phyloP scores from a whole-genome alignment of 2,329 filamentous ascomycete species.

The Xylariales sp. region DNA sequence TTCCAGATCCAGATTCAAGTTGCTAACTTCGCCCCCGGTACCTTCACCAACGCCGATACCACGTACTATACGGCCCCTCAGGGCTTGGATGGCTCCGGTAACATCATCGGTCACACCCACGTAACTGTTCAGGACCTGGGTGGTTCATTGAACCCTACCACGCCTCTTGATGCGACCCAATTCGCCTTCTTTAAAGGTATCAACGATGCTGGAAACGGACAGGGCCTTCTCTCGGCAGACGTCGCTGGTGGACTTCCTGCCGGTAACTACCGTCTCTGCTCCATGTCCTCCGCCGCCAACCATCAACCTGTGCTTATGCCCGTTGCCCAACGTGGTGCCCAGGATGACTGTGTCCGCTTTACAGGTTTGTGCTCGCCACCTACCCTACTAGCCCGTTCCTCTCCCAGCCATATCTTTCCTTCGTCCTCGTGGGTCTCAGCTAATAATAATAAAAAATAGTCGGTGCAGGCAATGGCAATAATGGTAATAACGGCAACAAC shows the following conservation, averaged over 20 bases:
- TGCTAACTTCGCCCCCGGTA: constrained; percentile 65
- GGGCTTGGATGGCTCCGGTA: constrained; percentile 59
- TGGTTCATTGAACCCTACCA: constrained; percentile 59
- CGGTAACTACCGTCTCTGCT: constrained; percentile 74
- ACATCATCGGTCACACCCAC: constrained; percentile 70
- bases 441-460: constrained; percentile 24
- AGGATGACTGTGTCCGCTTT: constrained; percentile 73
- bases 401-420: not conserved
- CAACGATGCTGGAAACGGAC: constrained; percentile 69
- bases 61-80: constrained; percentile 73
- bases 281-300: constrained; percentile 71
- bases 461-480: constrained; percentile 36
- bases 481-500: constrained; percentile 28
- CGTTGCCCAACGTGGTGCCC: constrained; percentile 73
- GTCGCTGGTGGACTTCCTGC: constrained; percentile 69
- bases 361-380: constrained; percentile 54
- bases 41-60: constrained; percentile 69
- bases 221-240: constrained; percentile 63
- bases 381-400: not conserved
- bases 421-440: not conserved
- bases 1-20: constrained; percentile 67
- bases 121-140: constrained; percentile 69
- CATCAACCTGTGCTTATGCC: constrained; percentile 75
- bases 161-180: constrained; percentile 63
- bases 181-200: constrained; percentile 76